Conservation (phyloP, 495 filamentous ascomycete genomes). For the Tuber indicum region DNA sequence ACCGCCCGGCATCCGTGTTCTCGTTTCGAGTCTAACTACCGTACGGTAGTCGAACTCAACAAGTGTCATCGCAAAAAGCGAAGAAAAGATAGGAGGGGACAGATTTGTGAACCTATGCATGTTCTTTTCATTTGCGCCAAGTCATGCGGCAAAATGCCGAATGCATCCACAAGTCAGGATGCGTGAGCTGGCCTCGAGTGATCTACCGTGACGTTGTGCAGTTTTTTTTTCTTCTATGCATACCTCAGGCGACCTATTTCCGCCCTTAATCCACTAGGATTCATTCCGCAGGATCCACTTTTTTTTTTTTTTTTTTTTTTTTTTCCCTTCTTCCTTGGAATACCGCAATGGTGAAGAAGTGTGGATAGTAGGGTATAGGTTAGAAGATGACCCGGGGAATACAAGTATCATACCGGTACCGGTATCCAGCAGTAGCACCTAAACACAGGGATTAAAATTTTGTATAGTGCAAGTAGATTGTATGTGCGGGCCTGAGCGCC, state of each 20-base stretch:
- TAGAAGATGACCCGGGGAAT: not conserved
- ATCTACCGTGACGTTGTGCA: not conserved
- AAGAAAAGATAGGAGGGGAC: not conserved
- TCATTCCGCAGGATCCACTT: not conserved
- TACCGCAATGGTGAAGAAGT: not conserved
- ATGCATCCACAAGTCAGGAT: not conserved
- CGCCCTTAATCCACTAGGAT: not conserved
- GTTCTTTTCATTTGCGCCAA: not conserved
- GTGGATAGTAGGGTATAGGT: not conserved
- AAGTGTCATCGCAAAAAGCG: not conserved
- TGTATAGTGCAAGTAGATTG: no score
- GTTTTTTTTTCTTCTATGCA: not conserved
- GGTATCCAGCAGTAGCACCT: no score
- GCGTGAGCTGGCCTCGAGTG: conserved; percentile 1
- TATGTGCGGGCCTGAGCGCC: no score
- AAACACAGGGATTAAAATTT: no score
- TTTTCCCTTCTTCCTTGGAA: not conserved
- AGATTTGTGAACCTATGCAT: not conserved
- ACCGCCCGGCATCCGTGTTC: not conserved
- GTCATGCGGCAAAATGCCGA: not conserved
- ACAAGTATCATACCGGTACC: no score
- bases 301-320: no score
- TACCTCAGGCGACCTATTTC: not conserved
- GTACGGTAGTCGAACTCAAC: not conserved
- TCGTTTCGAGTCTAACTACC: not conserved